Base-by-base conservation (phyloP, 2,329 filamentous ascomycete genomes). In the Onygenales sp. region DNA sequence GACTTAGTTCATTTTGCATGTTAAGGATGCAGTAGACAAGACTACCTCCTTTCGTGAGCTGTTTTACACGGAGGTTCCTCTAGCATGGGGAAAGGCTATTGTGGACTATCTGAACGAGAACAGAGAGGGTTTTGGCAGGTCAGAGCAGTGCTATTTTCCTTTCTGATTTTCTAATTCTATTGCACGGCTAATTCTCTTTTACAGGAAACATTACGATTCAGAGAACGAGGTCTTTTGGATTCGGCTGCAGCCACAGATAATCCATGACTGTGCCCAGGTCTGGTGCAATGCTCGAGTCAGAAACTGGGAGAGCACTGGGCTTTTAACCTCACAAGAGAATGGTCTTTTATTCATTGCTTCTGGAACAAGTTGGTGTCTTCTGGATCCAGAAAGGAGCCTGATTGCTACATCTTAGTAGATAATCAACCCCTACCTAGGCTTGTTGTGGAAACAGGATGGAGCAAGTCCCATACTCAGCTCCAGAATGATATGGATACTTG, bases 351-450 rank as follows among this genome's bases (percentile, higher is more conserved):
- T 13, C 9, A 10, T 10, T 27, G 13, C 9, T 14, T 13, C 21
- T 44, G 43, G 43, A 21, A 44, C 43, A n/a, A 44, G 43, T 44
- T n/a, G 10, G 43, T 27, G 10, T 27, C 17, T 53, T 36, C 43
- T 13, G 38, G 44, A 21, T 59, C 58, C 13, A 43, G 52, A 17
- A 59, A 59, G 38, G 52, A 59, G 43, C 54, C 56, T n/a, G 58
- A 57, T 45, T 47, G 55, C 38, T 52, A 39, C 35, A n/a, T 59
- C 13, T 41, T 33, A 36, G 13, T 48, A 21, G 47, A 52, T 32
- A 7, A 44, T 41, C 32, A n/a, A 1, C 9, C 10, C 8, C 41
- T 41, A 8, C 50, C 50, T 27, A 45, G 41, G n/a, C 9, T 52
- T 36, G 42, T 52, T n/a, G 17, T 52, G 5, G 50, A 52, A 31